A percentile compares a stretch with the other conserved stretches of the same genome.
Conservation (phyloP, 208 protist species). For the Trypanosoma avium region DNA sequence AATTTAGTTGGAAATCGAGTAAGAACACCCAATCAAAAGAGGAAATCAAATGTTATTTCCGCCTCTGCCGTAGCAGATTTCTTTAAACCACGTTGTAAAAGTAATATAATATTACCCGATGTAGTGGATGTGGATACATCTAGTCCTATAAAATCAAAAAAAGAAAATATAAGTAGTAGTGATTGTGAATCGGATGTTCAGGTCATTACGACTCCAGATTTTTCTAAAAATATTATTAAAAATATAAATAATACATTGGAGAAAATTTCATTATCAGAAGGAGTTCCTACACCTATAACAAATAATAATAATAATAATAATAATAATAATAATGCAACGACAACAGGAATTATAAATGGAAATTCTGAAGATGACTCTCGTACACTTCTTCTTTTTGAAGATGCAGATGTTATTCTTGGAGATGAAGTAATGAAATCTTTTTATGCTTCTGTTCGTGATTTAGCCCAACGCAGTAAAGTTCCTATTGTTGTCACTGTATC, state of each 20-base stretch:
- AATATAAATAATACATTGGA: too few species aligned
- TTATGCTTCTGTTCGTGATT: constrained; percentile 74
- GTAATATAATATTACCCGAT: background rate
- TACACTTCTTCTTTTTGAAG: constrained; percentile 83
- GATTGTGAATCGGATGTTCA: too few species aligned
- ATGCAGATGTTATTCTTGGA: constrained; percentile 77
- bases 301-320: background rate
- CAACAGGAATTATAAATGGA: background rate
- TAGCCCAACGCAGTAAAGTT: constrained; percentile 74
- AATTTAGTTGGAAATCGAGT: constrained; percentile 7
- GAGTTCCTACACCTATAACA: too few species aligned
- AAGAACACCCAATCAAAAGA: constrained; percentile 23
- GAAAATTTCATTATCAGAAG: too few species aligned
- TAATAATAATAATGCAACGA: constrained; percentile 13
- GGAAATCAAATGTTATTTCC: constrained; percentile 69
- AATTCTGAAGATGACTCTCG: constrained; percentile 10
- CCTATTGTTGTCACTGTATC: constrained; percentile 80
- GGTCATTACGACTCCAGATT: too few species aligned
- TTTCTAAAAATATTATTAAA: too few species aligned
- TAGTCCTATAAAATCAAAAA: background rate
- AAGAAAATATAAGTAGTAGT: too few species aligned
- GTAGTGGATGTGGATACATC: constrained; percentile 9
- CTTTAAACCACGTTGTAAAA: constrained; percentile 44
- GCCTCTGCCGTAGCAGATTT: constrained; percentile 64
- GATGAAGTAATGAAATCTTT: constrained; percentile 67